Evolutionary conservation across 1,284 basidiomycete genomes (phyloP).

Genomic region (Rhodotorula sp.): DNA sequence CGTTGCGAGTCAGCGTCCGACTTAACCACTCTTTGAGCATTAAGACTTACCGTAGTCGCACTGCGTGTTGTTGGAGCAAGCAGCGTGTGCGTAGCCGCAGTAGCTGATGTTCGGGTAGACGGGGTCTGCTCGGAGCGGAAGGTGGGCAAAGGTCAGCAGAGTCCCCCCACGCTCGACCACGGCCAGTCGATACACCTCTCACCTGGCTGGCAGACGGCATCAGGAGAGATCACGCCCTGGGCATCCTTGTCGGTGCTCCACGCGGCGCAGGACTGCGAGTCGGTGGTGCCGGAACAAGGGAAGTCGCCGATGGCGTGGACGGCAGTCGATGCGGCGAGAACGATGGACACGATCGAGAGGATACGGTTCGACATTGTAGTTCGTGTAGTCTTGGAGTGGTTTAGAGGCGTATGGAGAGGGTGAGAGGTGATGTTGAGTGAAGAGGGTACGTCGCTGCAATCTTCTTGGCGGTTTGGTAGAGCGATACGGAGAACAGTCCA

Average conservation of each 20-base stretch:
- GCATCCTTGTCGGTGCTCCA: constrained; percentile 29
- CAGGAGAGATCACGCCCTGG: constrained; percentile 33
- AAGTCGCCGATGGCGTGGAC: constrained; percentile 40
- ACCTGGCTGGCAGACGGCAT: constrained; percentile 37
- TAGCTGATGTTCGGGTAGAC: constrained; percentile 37
- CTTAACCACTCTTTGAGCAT: too few relatives aligned
- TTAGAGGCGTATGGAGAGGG: neutral
- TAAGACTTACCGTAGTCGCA: constrained; percentile 41
- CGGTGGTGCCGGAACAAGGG: constrained; percentile 32
- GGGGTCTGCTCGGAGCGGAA: constrained; percentile 25
- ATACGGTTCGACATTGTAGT: constrained; percentile 3
- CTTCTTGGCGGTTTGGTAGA: constrained; percentile 2
- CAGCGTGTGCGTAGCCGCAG: constrained; percentile 41
- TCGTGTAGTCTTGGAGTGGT: neutral
- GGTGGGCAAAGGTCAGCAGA: neutral
- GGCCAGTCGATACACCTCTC: neutral
- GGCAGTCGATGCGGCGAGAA: constrained; percentile 17
- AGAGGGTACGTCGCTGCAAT: neutral
- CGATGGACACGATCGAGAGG: neutral
- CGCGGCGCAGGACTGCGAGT: constrained; percentile 27
- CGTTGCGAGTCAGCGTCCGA: neutral
- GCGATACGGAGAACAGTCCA: neutral
- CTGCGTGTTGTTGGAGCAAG: constrained; percentile 28
- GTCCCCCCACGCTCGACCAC: too few relatives aligned
- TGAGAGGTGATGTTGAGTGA: constrained; percentile 7